Percentiles rank a stretch among this genome's conserved stretches.
Conservation (phyloP, 306 rosid species). For the Inga laurina region DNA sequence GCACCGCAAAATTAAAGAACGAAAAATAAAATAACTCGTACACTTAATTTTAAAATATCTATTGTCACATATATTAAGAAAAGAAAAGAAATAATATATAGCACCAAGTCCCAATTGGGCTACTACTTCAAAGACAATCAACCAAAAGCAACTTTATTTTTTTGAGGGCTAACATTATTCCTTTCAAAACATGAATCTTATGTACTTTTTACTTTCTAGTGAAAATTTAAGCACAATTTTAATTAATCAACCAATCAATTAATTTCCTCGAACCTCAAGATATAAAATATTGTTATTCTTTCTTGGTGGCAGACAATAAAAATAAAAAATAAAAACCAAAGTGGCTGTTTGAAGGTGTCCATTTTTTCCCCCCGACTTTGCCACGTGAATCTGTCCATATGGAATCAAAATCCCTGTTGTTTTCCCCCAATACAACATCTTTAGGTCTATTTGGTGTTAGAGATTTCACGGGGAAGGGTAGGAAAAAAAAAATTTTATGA, state of each 20-base stretch:
- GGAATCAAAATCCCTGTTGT: neutral
- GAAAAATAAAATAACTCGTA: no score
- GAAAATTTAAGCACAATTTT: neutral
- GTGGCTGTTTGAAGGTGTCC: neutral
- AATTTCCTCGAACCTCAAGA: neutral
- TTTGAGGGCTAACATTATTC: neutral
- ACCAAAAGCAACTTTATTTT: no score
- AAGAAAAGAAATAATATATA: no score
- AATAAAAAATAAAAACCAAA: neutral
- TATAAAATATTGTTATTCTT: neutral
- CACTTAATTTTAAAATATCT: no score
- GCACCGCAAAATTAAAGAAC: no score
- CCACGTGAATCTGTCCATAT: neutral
- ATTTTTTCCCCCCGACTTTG: neutral
- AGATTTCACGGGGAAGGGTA: no score
- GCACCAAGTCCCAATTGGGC: no score
- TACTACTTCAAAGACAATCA: no score
- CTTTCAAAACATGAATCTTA: neutral
- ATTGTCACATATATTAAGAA: no score
- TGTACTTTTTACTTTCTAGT: neutral
- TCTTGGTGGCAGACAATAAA: neutral
- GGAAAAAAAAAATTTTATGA: no score
- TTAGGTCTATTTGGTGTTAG: no score
- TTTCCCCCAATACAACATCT: neutral
- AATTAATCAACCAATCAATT: neutral